Evolutionary conservation across 345 rosid genomes (phyloP).

Genomic region (Sisymbrium altissimum): DNA sequence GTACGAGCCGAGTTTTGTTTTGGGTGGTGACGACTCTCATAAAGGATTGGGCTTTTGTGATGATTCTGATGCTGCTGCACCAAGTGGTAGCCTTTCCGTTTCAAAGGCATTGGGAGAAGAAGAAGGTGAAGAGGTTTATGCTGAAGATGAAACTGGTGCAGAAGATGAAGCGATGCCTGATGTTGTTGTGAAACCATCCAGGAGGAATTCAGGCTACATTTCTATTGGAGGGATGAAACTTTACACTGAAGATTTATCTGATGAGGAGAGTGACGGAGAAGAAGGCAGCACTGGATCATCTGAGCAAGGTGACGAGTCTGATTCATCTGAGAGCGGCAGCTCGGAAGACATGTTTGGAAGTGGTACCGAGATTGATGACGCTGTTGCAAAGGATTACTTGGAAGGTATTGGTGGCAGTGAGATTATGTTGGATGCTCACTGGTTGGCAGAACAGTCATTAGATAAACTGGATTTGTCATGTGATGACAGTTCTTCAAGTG

Average conservation of each 20-base stretch:
- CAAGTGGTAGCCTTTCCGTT: slow-evolving; percentile 43
- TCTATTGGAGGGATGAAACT: slow-evolving; percentile 75
- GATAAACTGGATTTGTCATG: slow-evolving; percentile 43
- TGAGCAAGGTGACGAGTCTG: slow-evolving; percentile 31
- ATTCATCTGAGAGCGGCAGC: slow-evolving; percentile 46
- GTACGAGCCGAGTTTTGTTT: slow-evolving; percentile 57
- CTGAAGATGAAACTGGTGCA: slow-evolving; percentile 22
- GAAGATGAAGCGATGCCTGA: slow-evolving; percentile 38
- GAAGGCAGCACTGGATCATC: slow-evolving; percentile 43
- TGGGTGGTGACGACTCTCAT: slow-evolving; percentile 63
- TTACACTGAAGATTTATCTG: slow-evolving; percentile 73
- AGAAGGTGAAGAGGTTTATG: slow-evolving; percentile 18
- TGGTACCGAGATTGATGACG: slow-evolving; percentile 70
- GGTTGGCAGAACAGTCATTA: slow-evolving; percentile 50
- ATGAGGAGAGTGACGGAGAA: slow-evolving; percentile 49
- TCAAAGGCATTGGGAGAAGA: slow-evolving; percentile 42
- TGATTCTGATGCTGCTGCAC: slow-evolving; percentile 47
- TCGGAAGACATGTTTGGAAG: slow-evolving; percentile 43
- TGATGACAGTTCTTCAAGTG: slow-evolving; percentile 53
- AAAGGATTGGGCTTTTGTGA: slow-evolving; percentile 61
- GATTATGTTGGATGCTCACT: slow-evolving; percentile 51
- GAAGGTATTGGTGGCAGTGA: slow-evolving; percentile 85
- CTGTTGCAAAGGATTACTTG: slow-evolving; percentile 76
- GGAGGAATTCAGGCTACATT: slow-evolving; percentile 66
- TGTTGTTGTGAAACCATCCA: slow-evolving; percentile 30